phyloP scores from a whole-genome alignment of 2,329 filamentous ascomycete genomes.

The Hymenoscyphus linearis region DNA sequence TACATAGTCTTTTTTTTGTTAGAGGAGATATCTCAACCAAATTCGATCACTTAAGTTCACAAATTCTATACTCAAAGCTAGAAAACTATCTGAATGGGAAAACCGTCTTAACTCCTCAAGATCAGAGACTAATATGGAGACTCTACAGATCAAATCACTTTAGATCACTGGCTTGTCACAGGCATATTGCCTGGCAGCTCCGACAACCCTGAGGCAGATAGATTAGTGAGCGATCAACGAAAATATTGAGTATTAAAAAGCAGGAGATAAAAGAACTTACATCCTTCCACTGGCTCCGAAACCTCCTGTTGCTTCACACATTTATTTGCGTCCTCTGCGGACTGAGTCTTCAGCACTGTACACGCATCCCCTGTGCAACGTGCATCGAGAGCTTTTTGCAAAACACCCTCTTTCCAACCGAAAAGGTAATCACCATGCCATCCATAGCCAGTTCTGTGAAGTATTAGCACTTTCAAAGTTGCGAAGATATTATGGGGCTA shows the following conservation, averaged over 20 bases:
- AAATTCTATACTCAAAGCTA: too few relatives aligned
- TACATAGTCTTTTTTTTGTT: too few relatives aligned
- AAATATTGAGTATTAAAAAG: neutral
- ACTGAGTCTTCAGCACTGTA: slow-evolving; percentile 39
- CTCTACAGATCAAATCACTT: neutral
- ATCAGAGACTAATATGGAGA: neutral
- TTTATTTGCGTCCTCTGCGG: slow-evolving; percentile 40
- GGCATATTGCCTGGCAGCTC: slow-evolving; percentile 9
- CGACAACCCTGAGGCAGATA: slow-evolving; percentile 7
- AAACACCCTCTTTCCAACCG: slow-evolving; percentile 48
- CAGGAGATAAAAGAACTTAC: slow-evolving; percentile 28
- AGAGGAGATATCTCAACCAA: too few relatives aligned
- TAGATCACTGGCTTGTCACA: neutral
- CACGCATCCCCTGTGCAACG: slow-evolving; percentile 69
- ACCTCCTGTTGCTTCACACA: slow-evolving; percentile 43
- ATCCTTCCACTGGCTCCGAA: slow-evolving; percentile 45
- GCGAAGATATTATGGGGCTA: neutral
- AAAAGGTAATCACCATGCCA: slow-evolving; percentile 55
- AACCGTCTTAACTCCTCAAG: too few relatives aligned
- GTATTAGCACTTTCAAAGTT: too few relatives aligned
- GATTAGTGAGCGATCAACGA: slow-evolving; percentile 13
- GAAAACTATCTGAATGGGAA: too few relatives aligned
- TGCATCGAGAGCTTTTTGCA: slow-evolving; percentile 48
- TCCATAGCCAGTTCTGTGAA: slow-evolving; percentile 40
- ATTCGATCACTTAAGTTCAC: too few relatives aligned